Base-by-base conservation (phyloP, 495 filamentous ascomycete species). In the Lasiosphaeris hirsuta region DNA sequence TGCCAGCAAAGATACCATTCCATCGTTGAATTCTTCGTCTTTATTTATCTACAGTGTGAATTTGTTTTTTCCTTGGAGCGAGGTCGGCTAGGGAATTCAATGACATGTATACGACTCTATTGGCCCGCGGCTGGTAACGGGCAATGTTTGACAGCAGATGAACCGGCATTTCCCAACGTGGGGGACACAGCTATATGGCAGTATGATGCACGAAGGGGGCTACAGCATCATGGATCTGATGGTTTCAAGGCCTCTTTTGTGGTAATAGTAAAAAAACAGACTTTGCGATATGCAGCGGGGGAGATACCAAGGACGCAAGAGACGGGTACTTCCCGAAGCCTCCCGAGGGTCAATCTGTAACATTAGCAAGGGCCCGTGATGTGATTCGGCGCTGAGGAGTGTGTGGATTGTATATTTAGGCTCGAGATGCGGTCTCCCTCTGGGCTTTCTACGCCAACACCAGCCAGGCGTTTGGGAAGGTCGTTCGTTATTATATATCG, bases 341-440 rank as follows among this genome's bases (percentile, higher is more conserved):
- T 34, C 34, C n/a, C 8, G 37, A 19, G 44, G 43, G 51, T 19
- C 52, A 54, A 62, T 59, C 52, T 59, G 57, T 59, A 59, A 59
- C 49, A 54, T 40, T 54, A 59, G 18, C 42, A 46, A 55, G 53
- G 30, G 30, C 37, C 23, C 51, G 39, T 14, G 18, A n/a, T 49
- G 9, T 43, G 53, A 47, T 55, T 40, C 11, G 40, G 53, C 41
- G 53, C 30, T 45, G 41, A 15, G n/a, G 53, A n/a, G 23, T 10
- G n/a, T 18, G 11, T 36, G 40, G 37, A 35, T 17, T 44, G 42
- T 50, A 15, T 52, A 58, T 49, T 51, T 58, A 51, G 48, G 57
- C 35, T 40, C n/a, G 54, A 7, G 23, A 13, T 34, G 40, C 19
- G 43, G 38, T 23, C 38, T 43, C 38, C 43, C 40, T 54, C 13